Conservation (phyloP, 495 filamentous ascomycete genomes). For the Entonaema liquescens region DNA sequence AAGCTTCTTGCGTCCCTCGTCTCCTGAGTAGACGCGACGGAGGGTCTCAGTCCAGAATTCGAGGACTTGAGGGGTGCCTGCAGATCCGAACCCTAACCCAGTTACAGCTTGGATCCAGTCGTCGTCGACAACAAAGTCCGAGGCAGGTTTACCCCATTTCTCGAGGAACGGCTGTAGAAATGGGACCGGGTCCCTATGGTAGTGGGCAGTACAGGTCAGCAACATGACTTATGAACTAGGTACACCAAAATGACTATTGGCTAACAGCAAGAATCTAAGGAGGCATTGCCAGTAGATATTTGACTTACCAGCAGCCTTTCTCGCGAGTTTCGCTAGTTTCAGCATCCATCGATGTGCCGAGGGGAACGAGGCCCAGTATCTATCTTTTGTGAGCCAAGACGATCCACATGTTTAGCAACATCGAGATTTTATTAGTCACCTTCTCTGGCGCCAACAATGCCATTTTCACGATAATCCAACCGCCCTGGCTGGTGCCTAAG, state of each 20-base stretch:
- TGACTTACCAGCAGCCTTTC: slow-evolving; percentile 61
- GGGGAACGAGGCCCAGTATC: slow-evolving; percentile 66
- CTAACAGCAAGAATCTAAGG: no score
- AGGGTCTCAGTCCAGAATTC: slow-evolving; percentile 64
- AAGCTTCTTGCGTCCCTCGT: slow-evolving; percentile 63
- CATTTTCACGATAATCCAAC: slow-evolving; percentile 69
- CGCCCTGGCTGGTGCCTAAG: slow-evolving; percentile 70
- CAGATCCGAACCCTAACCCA: slow-evolving; percentile 63
- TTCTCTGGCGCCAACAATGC: slow-evolving; percentile 67
- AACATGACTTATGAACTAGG: no score
- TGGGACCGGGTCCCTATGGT: slow-evolving; percentile 52
- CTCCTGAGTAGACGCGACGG: slow-evolving; percentile 64
- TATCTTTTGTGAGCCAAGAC: slow-evolving; percentile 26
- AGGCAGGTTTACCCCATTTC: slow-evolving; percentile 54
- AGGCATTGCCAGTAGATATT: no score
- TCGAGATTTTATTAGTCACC: slow-evolving; percentile 19
- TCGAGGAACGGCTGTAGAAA: slow-evolving; percentile 54
- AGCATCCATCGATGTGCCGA: slow-evolving; percentile 70
- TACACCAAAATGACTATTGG: no score
- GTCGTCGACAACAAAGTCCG: slow-evolving; percentile 64
- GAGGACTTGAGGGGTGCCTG: slow-evolving; percentile 49
- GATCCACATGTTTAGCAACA: neutral
- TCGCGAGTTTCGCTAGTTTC: slow-evolving; percentile 63
- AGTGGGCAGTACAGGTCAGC: neutral
- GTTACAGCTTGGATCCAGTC: slow-evolving; percentile 64